Percentiles rank a stretch among this genome's conserved stretches.
Conservation (phyloP, 2,329 filamentous ascomycete species). For the Coniella vitis region DNA sequence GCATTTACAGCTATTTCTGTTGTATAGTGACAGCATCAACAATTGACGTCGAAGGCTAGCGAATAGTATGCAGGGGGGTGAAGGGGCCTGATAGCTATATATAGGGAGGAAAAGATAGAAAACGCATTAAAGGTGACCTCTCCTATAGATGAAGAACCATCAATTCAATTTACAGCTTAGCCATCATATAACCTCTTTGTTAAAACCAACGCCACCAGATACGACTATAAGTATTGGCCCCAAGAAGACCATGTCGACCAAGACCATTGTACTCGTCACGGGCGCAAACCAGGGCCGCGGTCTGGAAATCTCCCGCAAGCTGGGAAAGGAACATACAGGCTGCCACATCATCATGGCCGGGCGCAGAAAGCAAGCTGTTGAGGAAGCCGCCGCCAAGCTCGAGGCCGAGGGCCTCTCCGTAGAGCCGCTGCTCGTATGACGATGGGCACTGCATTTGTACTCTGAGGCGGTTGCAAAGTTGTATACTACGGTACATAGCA, state of each 20-base stretch:
- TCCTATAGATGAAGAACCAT: neutral
- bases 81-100: neutral
- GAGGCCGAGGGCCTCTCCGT: constrained; percentile 23
- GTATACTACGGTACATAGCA: too few species aligned
- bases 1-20: too few species aligned
- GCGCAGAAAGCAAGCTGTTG: constrained; percentile 28
- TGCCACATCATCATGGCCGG: constrained; percentile 34
- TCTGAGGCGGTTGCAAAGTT: too few species aligned
- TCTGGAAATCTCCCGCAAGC: constrained; percentile 32
- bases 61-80: too few species aligned
- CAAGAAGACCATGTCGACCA: constrained; percentile 5
- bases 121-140: neutral
- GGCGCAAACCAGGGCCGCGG: constrained; percentile 38
- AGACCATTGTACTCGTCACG: constrained; percentile 27
- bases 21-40: too few species aligned
- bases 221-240: too few species aligned
- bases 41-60: too few species aligned
- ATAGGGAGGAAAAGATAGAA: neutral
- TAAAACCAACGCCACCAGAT: too few species aligned
- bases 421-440: constrained; percentile 33
- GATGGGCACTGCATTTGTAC: too few species aligned
- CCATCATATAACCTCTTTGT: too few species aligned
- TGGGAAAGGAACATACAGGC: constrained; percentile 27
- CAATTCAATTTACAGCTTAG: too few species aligned
- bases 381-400: constrained; percentile 27